These are phyloP conservation scores for Scutellaria baicalensis DNA, from an alignment of 257 asterid genomes.

Conservation along the genomic window DNA sequence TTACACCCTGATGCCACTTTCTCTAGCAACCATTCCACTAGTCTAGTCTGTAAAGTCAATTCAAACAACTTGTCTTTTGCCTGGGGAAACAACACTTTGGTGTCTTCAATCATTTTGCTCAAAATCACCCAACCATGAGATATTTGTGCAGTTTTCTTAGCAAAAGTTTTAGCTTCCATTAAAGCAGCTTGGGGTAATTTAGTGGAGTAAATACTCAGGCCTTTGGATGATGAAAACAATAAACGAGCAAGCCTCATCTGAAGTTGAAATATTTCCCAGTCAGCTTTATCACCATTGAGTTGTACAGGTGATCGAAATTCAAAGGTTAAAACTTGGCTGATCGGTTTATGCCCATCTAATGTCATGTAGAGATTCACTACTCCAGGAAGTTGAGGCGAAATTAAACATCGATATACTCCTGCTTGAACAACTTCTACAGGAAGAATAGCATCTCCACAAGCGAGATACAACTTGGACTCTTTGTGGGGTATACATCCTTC, in stretches of 20 bases:
- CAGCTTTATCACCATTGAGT: constrained; percentile 23
- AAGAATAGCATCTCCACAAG: constrained; percentile 60
- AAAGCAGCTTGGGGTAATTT: constrained; percentile 44
- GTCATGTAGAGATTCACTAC: constrained; percentile 61
- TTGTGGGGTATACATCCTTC: constrained; percentile 35
- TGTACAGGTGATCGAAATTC: constrained; percentile 66
- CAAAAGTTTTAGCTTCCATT: constrained; percentile 66
- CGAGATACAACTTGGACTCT: constrained; percentile 46
- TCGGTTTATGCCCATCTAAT: constrained; percentile 65
- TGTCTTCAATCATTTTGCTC: constrained; percentile 46
- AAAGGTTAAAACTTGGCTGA: constrained; percentile 68
- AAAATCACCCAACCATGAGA: constrained; percentile 45
- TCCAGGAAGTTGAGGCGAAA: constrained; percentile 72
- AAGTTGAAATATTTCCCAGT: constrained; percentile 62
- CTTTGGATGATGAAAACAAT: constrained; percentile 70
- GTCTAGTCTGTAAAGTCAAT: constrained; percentile 60
- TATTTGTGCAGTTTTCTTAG: constrained; percentile 45
- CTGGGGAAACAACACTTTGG: constrained; percentile 43
- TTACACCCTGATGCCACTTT: constrained; percentile 59
- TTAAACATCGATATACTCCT: constrained; percentile 71
- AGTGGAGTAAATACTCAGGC: constrained; percentile 41
- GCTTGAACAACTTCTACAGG: constrained; percentile 57
- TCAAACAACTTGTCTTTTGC: constrained; percentile 79
- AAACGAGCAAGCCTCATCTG: constrained; percentile 81
- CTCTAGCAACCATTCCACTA: constrained; percentile 80